Evolutionary conservation across 352 stramenopile genomes (phyloP).

Genomic region (Pythium volutum): DNA sequence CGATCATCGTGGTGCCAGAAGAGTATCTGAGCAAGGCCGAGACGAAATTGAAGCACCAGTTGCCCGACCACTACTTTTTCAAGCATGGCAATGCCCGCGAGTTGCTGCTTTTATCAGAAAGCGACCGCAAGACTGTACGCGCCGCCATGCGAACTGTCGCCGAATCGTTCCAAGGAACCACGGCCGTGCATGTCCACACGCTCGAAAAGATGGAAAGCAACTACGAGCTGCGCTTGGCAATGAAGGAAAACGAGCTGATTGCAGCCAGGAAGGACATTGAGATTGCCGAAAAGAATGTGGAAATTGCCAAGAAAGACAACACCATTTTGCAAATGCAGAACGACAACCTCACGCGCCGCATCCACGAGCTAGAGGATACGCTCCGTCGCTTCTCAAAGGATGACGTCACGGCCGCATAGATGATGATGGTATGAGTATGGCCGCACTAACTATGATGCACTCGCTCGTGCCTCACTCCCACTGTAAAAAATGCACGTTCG

Average conservation of each 20-base stretch:
- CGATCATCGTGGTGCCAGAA: not conserved
- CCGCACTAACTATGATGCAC: too few relatives aligned
- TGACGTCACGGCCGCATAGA: too few relatives aligned
- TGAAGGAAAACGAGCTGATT: not conserved
- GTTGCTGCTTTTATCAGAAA: not conserved
- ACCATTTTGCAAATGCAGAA: constrained; percentile 10
- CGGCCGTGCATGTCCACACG: not conserved
- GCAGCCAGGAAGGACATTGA: not conserved
- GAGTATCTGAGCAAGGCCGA: not conserved
- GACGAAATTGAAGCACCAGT: not conserved
- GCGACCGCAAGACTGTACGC: not conserved
- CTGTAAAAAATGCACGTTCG: too few relatives aligned
- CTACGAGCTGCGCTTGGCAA: not conserved
- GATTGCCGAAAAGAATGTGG: not conserved
- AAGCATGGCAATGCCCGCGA: not conserved
- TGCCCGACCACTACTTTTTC: not conserved
- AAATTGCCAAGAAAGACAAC: not conserved
- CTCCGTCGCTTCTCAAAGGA: too few relatives aligned
- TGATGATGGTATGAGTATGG: too few relatives aligned
- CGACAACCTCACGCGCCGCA: constrained; percentile 1
- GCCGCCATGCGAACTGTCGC: not conserved
- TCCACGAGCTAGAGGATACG: constrained; percentile 10
- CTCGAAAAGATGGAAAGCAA: not conserved
- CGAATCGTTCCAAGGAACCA: constrained; percentile 1
- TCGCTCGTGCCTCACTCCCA: too few relatives aligned